Evolutionary conservation across 2,329 filamentous ascomycete species (phyloP), one percentile per base, ranked within the genome.

Genomic region (Sclerotinia trifoliorum): DNA sequence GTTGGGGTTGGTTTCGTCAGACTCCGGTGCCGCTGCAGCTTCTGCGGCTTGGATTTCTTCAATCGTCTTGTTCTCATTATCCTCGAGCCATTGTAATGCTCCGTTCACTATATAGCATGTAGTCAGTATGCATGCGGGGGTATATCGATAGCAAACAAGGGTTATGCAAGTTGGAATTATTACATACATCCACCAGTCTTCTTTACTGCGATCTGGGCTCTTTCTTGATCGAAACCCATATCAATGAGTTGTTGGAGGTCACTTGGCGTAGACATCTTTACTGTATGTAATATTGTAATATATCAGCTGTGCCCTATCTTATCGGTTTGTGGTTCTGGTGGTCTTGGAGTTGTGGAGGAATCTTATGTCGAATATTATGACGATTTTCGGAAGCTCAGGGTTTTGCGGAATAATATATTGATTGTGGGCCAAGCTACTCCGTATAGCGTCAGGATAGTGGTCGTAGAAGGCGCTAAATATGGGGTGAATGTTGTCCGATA

Each of bases 31-130:
- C 26, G 74, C 73, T 7, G 79, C 78, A 4, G 81, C 54, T 26
- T 66, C 44, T 6, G 51, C 42, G n/a, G 46, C 81, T 71, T 91
- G 85, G 70, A 98, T 89, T 68, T 96, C 90, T 49, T 97, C 93
- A 54, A 97, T 78, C 1, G 91, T 84, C 74, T 91, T 96, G 79
- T 97, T 93, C 78, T 96, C 89, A 78, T 96, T 96, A 74, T 91
- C 87, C 78, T 96, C 94, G 1, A 99, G 86, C 95, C 95, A 99
- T 81, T 97, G 92, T 68, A 99, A 86, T 65, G 95, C 95, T 73
- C 89, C 90, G 78, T 95, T 90, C 58, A 97, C 92, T 94, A 42
- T 94, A 39, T 63, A 67, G 64, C 10, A 13, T 3, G 55, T 67
- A 42, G 51, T 72, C 52, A 74, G 73, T 10, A 70, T 67, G 73